Evolutionary conservation across 2,329 filamentous ascomycete genomes (phyloP), one percentile per base, ranked within the genome.

Genomic region (Fusarium chlamydosporum): DNA sequence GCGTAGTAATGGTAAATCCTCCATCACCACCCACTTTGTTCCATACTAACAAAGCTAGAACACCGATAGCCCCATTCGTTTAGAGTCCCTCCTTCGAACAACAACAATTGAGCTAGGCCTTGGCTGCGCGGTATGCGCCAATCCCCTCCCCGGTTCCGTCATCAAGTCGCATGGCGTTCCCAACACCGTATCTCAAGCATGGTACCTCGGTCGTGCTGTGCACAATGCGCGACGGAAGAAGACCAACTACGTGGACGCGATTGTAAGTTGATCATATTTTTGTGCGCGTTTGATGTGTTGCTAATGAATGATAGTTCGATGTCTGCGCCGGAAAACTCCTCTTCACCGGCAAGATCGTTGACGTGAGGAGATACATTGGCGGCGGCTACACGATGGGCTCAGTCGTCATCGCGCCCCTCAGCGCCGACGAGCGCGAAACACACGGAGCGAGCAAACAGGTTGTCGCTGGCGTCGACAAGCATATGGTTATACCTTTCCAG

Each of bases 121-220:
- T 1, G 76, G 77, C 13, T 81, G 79, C 31, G 78, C 78, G 1
- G 76, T 79, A 7, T 79, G 76, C 31, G 73, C 76, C 3, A 75
- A 75, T 13, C 79, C 79, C 1, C 68, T 81, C 4, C 70, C 72
- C 1, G 79, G 74, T 2, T 75, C 75, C 0, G 74, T 72, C 0
- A 72, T 81, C 38, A 81, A 80, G 43, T 61, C 76, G 0, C 72
- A 76, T 18, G 74, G 73, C 11, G 72, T 81, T 7, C 76, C 82
- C 46, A 81, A 85, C 59, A 86, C 83, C 0, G 73, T 84, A 11
- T 85, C 83, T 0, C 81, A 83, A 56, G 81, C 82, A 1, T 87
- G 83, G 85, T 79, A 83, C 38, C 88, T 90, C 27, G 88, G 88
- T 0, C 82, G 88, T 1, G 86, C 86, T 0, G 70, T 75, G 1